Base-by-base conservation (phyloP, 2,329 filamentous ascomycete genomes). In the Coniochaeta ligniaria region DNA sequence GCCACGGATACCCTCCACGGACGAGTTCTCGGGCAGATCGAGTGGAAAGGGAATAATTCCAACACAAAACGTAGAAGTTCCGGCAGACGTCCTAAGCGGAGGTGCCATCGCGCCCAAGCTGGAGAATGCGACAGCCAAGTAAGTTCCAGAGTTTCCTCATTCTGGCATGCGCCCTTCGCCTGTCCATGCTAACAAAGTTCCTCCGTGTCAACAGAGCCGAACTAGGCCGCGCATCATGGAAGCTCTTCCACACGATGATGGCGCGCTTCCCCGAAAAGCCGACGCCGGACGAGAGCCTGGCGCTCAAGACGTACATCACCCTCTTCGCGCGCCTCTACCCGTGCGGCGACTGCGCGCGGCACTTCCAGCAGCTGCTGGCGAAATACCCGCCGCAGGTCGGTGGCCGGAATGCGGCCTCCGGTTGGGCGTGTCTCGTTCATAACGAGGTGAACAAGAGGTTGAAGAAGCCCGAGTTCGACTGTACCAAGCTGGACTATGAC, bases 121-220 rank as follows among this genome's bases (percentile, higher is more conserved):
- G 59, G 91, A 90, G 70, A 95, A 95, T 74, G 90, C 88, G 62
- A 95, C 91, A 7, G 78, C 85, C 59, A 95, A 94, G 87, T 89
- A 78, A 57, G 80, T 57, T 38, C 20, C 41, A 14, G 47, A 57
- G 59, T 60, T 67, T 61, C 64, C 61, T 52, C 14, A 20, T 28
- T 35, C 2, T 17, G n/a, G 7, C 9, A 5, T 55, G 17, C 24
- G 26, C 14, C 14, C 14, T 22, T 41, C n/a, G 16, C 38, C 16
- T 31, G 5, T 31, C 5, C 17, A 41, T n/a, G 17, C 38, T 41
- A 41, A 41, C 38, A n/a, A 14, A 3, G 35, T 9, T 11, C 12
- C 8, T 36, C 35, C 17, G 38, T 3, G 11, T 22, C 54, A 5
- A 58, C 67, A 85, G 82, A 70, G 82, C 82, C 66, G 86, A 89